Evolutionary conservation across 345 rosid genomes (phyloP), one percentile per base, ranked within the genome.

Genomic region (Erodium maritimum): DNA sequence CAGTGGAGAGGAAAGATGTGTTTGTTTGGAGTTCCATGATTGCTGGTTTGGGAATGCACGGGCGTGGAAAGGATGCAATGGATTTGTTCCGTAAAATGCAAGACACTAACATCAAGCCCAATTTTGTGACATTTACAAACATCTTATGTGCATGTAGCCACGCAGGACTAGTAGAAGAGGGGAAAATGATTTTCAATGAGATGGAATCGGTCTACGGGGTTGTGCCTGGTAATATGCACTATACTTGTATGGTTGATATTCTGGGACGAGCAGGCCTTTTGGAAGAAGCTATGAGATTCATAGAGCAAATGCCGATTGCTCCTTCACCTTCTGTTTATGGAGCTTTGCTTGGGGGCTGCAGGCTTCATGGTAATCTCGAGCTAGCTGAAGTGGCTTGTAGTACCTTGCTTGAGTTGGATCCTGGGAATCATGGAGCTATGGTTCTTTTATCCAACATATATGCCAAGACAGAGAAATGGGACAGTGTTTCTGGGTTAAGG

Each of bases 1-100:
- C 71, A 0, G 78, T 66, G 8, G 69, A 75, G 23, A 69, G 63
- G 62, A 75, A 80, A 68, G 89, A 87, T 56, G 84, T 84, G 56
- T 82, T 77, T 71, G 89, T 79, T 55, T 84, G 85, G 85, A 84
- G 86, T 65, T 68, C 89, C 56, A 87, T 85, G 89, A 82, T 85
- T 68, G 83, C 82, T 61, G 91, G 89, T 14, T 67, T 84, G 55
- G 82, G 89, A 0, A 84, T 82, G 87, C 85, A 87, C 54, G 95
- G 89, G 54, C 71, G 65, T 42, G 89, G 89, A 34, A 71, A 42
- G 56, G 81, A 58, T 45, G 89, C 91, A 0, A 33, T 80, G 45
- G 72, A 77, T 60, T 75, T 79, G 80, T 87, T 87, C 67, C 57
- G 1, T 10, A 69, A 66, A 66, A 85, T 87, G 91, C 71, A 69